Conservation (phyloP, 2,329 filamentous ascomycete species). For the Alternaria hordeiaustralica region DNA sequence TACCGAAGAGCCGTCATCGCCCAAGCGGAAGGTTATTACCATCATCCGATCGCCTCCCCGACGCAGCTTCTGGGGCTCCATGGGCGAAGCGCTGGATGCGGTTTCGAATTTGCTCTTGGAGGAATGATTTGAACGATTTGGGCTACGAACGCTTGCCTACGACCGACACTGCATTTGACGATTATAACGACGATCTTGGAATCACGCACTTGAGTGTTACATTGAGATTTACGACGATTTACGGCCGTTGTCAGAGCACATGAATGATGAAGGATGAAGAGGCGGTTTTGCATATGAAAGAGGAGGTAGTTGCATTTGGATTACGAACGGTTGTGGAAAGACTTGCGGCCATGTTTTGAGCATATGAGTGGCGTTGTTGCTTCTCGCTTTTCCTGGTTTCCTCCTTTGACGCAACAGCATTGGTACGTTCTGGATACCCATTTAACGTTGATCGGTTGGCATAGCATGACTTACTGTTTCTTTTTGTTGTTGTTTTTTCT, state of each 20-base stretch:
- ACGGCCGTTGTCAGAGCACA: not conserved
- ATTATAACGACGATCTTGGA: not conserved
- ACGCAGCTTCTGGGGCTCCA: conserved; percentile 28
- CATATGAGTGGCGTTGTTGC: not conserved
- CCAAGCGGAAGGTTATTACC: conserved; percentile 7
- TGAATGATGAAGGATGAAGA: not conserved
- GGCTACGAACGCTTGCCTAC: too few species aligned
- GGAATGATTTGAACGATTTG: conserved; percentile 10
- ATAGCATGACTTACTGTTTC: not conserved
- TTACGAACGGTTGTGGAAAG: not conserved
- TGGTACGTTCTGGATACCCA: conserved; percentile 7
- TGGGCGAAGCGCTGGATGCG: conserved; percentile 29
- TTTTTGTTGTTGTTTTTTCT: not conserved
- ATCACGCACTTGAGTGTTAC: not conserved
- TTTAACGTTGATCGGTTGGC: not conserved
- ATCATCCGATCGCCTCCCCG: conserved; percentile 19
- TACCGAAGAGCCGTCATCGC: not conserved
- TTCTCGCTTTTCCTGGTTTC: not conserved
- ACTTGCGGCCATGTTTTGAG: not conserved
- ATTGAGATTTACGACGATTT: not conserved
- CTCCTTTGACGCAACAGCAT: not conserved
- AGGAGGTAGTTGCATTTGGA: not conserved
- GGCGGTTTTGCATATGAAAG: not conserved
- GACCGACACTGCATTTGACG: not conserved
- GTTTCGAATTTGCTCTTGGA: conserved; percentile 20